Evolutionary conservation across 1,284 basidiomycete species (phyloP).

Genomic region (Puccinia brachypodii): DNA sequence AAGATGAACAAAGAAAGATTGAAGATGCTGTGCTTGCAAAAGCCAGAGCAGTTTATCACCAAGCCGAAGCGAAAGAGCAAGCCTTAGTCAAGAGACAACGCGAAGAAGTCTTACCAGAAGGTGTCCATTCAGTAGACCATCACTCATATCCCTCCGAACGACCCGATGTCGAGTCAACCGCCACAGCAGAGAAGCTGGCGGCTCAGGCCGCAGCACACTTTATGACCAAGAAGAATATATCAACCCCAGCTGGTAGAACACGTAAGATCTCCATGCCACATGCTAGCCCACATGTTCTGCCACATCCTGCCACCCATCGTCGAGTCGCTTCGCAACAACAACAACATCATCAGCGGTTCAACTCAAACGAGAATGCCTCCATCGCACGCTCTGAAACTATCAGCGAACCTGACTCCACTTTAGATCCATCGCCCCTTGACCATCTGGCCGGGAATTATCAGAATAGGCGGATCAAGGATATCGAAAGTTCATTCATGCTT

Average conservation of each 20-base stretch:
- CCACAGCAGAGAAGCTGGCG: constrained; percentile 9
- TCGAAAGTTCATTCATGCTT: constrained; percentile 39
- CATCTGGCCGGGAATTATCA: not conserved
- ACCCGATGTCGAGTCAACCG: not conserved
- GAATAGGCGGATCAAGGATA: constrained; percentile 8
- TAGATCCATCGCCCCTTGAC: not conserved
- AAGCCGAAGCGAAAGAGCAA: constrained; percentile 3
- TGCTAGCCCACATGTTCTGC: no score
- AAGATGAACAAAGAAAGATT: not conserved
- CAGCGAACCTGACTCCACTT: not conserved
- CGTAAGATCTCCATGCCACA: constrained; percentile 32
- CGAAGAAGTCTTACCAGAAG: not conserved
- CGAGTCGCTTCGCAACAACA: not conserved
- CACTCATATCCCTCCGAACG: constrained; percentile 18
- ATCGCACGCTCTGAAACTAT: not conserved
- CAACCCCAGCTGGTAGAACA: constrained; percentile 7
- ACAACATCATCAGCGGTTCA: constrained; percentile 22
- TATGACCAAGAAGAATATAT: constrained; percentile 11
- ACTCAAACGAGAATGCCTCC: constrained; percentile 15
- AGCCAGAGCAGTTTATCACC: not conserved
- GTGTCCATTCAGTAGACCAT: not conserved
- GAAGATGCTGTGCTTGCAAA: constrained; percentile 10
- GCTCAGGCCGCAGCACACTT: constrained; percentile 32
- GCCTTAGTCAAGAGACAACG: not conserved
- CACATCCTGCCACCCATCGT: constrained; percentile 3